Evolutionary conservation across 768 basidiomycete species (phyloP).

Genomic region (Pholiota microspora): DNA sequence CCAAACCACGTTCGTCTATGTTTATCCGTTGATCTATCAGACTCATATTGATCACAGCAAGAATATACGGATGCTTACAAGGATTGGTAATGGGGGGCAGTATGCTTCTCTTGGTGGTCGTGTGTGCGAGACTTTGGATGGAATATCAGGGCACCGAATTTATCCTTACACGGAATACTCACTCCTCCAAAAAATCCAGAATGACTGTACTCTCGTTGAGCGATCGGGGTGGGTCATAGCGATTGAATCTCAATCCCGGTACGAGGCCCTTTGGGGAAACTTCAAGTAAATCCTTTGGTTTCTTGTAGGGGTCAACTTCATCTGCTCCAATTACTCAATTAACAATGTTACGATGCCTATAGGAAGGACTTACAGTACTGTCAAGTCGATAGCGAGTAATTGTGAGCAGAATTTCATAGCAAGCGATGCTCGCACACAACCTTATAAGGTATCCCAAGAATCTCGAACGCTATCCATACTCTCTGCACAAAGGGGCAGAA

Average conservation of each 20-base stretch:
- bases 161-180: slow-evolving; percentile 1
- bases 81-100: slow-evolving; percentile 57
- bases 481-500: slow-evolving; percentile 86
- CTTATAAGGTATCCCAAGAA: slow-evolving; percentile 68
- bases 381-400: background rate
- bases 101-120: slow-evolving; percentile 46
- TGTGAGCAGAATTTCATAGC: background rate
- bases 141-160: background rate
- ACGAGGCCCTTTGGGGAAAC: slow-evolving; percentile 83
- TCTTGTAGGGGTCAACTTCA: slow-evolving; percentile 83
- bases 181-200: slow-evolving; percentile 80
- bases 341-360: too few relatives aligned
- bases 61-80: slow-evolving; percentile 38
- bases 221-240: slow-evolving; percentile 52
- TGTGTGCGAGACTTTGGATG: slow-evolving; percentile 44
- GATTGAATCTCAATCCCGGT: slow-evolving; percentile 60
- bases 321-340: slow-evolving; percentile 35
- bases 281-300: slow-evolving; percentile 75
- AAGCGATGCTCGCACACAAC: slow-evolving; percentile 32
- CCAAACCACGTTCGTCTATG: slow-evolving; percentile 64
- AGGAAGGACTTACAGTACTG: slow-evolving; percentile 25
- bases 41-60: background rate
- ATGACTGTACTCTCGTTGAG: slow-evolving; percentile 82
- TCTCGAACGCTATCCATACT: slow-evolving; percentile 75
- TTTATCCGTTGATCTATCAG: background rate